phyloP scores from a whole-genome alignment of 768 basidiomycete species.

The Tylopilus intermedius region DNA sequence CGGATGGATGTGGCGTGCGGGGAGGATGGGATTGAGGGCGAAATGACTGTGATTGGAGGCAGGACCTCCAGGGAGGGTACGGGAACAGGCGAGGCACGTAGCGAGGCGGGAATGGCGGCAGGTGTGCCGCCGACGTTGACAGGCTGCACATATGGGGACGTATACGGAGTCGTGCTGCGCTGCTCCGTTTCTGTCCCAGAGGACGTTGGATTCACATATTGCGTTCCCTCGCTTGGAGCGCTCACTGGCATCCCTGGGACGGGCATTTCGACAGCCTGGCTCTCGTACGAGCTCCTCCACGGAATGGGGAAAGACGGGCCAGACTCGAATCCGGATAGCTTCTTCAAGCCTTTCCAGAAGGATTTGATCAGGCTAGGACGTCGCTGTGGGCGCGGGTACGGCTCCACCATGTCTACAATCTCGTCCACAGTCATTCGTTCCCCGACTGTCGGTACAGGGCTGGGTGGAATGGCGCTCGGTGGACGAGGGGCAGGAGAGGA shows the following conservation, averaged over 20 bases:
- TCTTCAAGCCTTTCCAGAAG: conserved; percentile 33
- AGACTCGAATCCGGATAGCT: conserved; percentile 19
- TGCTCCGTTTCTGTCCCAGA: conserved; percentile 19
- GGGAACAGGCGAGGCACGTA: conserved; percentile 5
- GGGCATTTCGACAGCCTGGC: conserved; percentile 6
- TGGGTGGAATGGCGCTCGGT: conserved; percentile 12
- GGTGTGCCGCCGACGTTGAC: not conserved
- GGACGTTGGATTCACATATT: conserved; percentile 15
- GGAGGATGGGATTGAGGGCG: conserved; percentile 12
- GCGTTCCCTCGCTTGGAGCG: conserved; percentile 4
- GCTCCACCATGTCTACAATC: not conserved
- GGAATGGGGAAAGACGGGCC: conserved; percentile 4
- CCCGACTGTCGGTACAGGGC: conserved; percentile 25
- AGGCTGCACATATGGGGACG: conserved; percentile 14
- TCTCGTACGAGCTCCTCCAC: not conserved
- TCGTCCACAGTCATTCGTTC: conserved; percentile 29
- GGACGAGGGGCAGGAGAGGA: conserved; percentile 14
- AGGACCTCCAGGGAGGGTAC: not conserved
- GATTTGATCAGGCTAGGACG: conserved; percentile 22
- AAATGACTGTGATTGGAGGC: conserved; percentile 14
- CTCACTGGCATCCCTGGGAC: not conserved
- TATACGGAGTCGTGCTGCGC: conserved; percentile 13
- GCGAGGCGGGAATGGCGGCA: not conserved
- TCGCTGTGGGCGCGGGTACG: conserved; percentile 9
- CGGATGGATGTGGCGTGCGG: conserved; percentile 5